phyloP scores from a whole-genome alignment of 2,329 filamentous ascomycete genomes.

The Colletotrichum tanaceti region DNA sequence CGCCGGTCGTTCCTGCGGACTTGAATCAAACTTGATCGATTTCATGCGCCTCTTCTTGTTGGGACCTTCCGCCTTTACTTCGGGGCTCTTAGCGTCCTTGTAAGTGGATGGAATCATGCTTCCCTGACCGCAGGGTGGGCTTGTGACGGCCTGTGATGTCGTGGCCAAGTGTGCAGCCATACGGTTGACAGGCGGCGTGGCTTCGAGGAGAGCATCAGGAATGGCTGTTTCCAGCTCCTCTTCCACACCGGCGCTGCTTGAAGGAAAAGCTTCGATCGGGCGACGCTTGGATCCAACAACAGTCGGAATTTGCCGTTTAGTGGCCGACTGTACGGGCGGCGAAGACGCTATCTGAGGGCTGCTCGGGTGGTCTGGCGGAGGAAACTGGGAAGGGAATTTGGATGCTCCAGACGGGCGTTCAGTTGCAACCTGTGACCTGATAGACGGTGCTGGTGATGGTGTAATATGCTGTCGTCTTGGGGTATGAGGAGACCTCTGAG shows the following conservation, averaged over 20 bases:
- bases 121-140: slow-evolving; percentile 45
- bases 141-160: slow-evolving; percentile 22
- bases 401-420: slow-evolving; percentile 10
- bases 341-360: slow-evolving; percentile 21
- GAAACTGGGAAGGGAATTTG: slow-evolving; percentile 33
- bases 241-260: slow-evolving; percentile 45
- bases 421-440: slow-evolving; percentile 29
- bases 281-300: slow-evolving; percentile 22
- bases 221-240: slow-evolving; percentile 53
- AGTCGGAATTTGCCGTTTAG: slow-evolving; percentile 5
- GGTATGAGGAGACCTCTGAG: slow-evolving; percentile 14
- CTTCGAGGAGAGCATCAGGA: slow-evolving; percentile 46
- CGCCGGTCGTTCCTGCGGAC: neutral
- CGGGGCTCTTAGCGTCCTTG: slow-evolving; percentile 19
- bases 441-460: slow-evolving; percentile 23
- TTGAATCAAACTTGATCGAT: slow-evolving; percentile 43
- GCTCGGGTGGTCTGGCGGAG: slow-evolving; percentile 27
- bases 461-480: neutral
- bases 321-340: slow-evolving; percentile 15
- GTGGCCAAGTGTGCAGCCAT: slow-evolving; percentile 20
- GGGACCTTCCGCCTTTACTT: slow-evolving; percentile 14
- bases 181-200: slow-evolving; percentile 36
- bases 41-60: slow-evolving; percentile 45
- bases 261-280: slow-evolving; percentile 25
- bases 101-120: slow-evolving; percentile 40